These are phyloP conservation scores for Sugiyamaella boreocaroliniensis DNA, from an alignment of 805 yeast genomes.

Conservation along the genomic window DNA sequence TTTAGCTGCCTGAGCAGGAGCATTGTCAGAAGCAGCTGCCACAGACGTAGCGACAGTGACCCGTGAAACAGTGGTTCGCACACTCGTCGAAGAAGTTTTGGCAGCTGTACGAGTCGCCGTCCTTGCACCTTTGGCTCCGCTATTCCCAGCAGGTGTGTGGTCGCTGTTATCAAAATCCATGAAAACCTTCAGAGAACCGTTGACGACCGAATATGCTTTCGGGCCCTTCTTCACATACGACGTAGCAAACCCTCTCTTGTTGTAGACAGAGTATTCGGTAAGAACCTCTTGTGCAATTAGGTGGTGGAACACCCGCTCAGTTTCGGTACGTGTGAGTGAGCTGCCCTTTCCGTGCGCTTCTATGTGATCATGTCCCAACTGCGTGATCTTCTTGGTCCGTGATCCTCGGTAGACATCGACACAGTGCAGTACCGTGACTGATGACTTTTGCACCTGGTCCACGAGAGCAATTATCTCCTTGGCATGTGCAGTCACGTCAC, in stretches of 20 bases:
- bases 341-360: slow-evolving; percentile 28
- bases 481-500: slow-evolving; percentile 66
- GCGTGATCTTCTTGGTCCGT: slow-evolving; percentile 50
- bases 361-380: slow-evolving; percentile 60
- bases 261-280: slow-evolving; percentile 65
- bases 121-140: background rate
- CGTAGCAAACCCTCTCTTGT: slow-evolving; percentile 68
- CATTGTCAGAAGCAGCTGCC: too few relatives aligned
- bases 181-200: slow-evolving; percentile 26
- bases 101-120: background rate
- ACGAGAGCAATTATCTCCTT: slow-evolving; percentile 55
- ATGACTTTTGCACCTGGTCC: slow-evolving; percentile 40
- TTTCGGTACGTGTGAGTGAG: background rate
- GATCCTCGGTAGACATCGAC: slow-evolving; percentile 81
- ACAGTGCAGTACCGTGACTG: slow-evolving; percentile 70
- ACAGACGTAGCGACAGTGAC: background rate
- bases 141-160: slow-evolving; percentile 12
- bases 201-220: slow-evolving; percentile 44
- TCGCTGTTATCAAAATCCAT: slow-evolving; percentile 15
- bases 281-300: slow-evolving; percentile 60
- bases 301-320: slow-evolving; percentile 80
- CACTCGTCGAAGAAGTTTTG: background rate
- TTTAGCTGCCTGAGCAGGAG: too few relatives aligned
- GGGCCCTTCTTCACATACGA: slow-evolving; percentile 65
- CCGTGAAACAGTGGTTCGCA: background rate